Conservation (phyloP, 2,329 filamentous ascomycete genomes). For the Diaporthe eres region DNA sequence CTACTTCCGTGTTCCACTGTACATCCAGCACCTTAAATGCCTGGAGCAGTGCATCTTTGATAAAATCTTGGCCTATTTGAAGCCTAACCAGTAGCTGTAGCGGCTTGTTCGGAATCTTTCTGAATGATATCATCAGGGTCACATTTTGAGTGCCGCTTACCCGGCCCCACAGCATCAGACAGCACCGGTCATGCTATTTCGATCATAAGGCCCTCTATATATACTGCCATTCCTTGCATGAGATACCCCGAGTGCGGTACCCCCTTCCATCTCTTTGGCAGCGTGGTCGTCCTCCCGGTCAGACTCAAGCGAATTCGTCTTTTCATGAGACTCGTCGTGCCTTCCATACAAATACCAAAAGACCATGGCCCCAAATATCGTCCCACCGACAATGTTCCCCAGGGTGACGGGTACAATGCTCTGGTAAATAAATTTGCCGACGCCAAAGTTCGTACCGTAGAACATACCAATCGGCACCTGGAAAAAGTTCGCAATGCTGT, state of each 20-base stretch:
- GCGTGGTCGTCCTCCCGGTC: neutral
- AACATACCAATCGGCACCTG: conserved; percentile 66
- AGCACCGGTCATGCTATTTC: neutral
- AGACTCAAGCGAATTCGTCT: neutral
- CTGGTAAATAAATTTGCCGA: conserved; percentile 48
- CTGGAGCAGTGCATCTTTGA: neutral
- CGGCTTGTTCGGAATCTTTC: neutral
- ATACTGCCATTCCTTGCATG: neutral
- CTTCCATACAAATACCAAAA: conserved; percentile 44
- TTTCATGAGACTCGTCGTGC: neutral
- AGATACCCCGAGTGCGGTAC: no score
- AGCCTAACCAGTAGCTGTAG: no score
- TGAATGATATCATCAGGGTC: neutral
- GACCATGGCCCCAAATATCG: conserved; percentile 63
- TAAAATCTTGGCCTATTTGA: neutral
- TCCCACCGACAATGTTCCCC: conserved; percentile 68
- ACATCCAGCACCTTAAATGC: no score
- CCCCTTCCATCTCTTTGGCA: neutral
- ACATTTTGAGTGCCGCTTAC: neutral
- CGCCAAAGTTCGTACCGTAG: conserved; percentile 57
- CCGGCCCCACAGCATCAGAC: neutral
- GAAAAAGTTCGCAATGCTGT: conserved; percentile 71
- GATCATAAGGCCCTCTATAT: neutral
- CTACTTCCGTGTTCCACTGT: no score
- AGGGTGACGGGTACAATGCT: conserved; percentile 65